Base-by-base conservation (phyloP, 148 eudicot species). In the Rhododendron molle region DNA sequence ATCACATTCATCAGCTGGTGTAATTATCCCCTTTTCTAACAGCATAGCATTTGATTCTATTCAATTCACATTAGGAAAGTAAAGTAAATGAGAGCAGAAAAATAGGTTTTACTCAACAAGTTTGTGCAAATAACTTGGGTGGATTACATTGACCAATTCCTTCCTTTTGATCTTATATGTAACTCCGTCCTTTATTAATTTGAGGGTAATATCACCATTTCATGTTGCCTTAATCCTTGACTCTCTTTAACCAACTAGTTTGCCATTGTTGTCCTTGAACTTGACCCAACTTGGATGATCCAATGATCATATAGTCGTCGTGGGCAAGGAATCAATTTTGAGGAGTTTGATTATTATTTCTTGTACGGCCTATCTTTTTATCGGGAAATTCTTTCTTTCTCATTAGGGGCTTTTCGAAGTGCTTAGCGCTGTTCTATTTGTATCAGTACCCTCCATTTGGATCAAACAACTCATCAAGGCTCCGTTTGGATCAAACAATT, bases 1-100 rank as follows among this genome's bases (percentile, higher is more conserved):
- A 36, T 49, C 74, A 83, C 80, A 67, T 83, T 49, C 69, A 78
- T 36, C 72, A 46, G 38, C 46, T 69, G 88, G 23, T 74, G 86
- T 87, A 86, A 77, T 86, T 86, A 83, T 78, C 20, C 83, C 84
- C 34, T 76, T 78, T 71, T 78, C 69, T 4, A 77, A 65, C 80
- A 83, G 69, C 78, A 78, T 83, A 67, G 76, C 76, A 71, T 71
- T 71, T 32, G 76, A 71, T 71, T 13, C 40, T 13, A 30, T 32
- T 71, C 18, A 71, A 28, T 30, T 71, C 76, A 71, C 76, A 30
- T 71, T 13, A 32, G 76, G 8, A 71, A 30, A 71, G 38, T 32
- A 32, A 32, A 14, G 38, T 71, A 28, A 69, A 30, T 28, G 74
- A 71, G 36, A 30, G 76, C 76, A 71, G 76, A 32, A 14, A 71